Evolutionary conservation across 2,329 filamentous ascomycete species (phyloP), one percentile per base, ranked within the genome.

Genomic region (Orbilia ellipsospora): DNA sequence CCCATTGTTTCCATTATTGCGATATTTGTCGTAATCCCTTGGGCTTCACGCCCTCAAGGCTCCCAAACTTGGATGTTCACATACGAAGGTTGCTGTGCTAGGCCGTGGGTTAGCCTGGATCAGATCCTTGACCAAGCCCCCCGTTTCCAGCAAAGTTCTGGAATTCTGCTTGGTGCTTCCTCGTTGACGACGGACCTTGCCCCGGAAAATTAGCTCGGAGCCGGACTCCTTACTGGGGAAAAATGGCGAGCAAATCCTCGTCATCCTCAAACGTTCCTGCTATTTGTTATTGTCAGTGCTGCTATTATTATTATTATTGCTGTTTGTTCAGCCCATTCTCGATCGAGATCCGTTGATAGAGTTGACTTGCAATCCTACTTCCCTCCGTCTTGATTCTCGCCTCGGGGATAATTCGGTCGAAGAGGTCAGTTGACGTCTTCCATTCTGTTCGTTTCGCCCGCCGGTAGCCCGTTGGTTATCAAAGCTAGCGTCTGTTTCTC

Each of bases 101-200:
- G 57, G 10, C 36, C 42, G 31, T 3, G 7, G n/a, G 28, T 57
- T 15, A n/a, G 55, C 36, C 20, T 57, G 62, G 50, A 73, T 64
- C 62, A 64, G 59, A 75, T 75, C 72, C 72, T 75, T 75, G 64
- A 64, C 57, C 51, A 16, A 44, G 31, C 31, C 31, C 28, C 44
- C 64, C 62, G 56, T 40, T 57, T 63, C 61, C 55, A 73, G 69
- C 42, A 52, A 48, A 48, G 56, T 75, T 75, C 72, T 75, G 72
- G 72, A 75, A 75, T 65, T 62, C 57, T 36, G 28, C 44, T 52
- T 23, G 28, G 44, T 57, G 36, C 48, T 63, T 51, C 62, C 45
- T 54, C 59, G 62, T 55, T 42, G 55, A 40, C 63, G 50, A 36
- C 60, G 51, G 42, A 50, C 67, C 72, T 54, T 68, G 72, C 72